A percentile compares a stretch with the other conserved stretches of the same genome.
phyloP scores from a whole-genome alignment of 805 yeast species.

The Nakazawaea ishiwadae region DNA sequence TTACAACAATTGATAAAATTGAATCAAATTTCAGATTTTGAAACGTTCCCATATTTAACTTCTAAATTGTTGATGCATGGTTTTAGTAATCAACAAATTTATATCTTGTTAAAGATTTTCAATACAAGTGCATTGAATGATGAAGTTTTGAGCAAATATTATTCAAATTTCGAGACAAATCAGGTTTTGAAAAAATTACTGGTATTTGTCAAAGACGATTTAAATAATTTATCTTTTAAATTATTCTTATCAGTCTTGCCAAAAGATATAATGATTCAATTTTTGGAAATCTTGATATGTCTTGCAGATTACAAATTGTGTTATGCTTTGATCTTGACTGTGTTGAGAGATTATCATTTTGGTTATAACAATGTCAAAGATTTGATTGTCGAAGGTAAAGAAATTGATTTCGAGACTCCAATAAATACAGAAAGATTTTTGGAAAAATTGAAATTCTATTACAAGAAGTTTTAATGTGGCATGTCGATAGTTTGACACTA shows the following conservation, averaged over 20 bases:
- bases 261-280: conserved; percentile 15
- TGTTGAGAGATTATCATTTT: conserved; percentile 45
- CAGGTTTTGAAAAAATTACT: conserved; percentile 3
- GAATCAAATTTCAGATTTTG: conserved; percentile 7
- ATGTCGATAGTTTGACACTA: too few species aligned
- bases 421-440: conserved; percentile 25
- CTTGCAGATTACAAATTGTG: conserved; percentile 32
- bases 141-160: not conserved
- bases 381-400: conserved; percentile 11
- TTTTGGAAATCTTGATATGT: conserved; percentile 21
- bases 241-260: not conserved
- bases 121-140: not conserved
- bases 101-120: conserved; percentile 6
- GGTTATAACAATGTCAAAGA: conserved; percentile 36
- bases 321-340: conserved; percentile 33
- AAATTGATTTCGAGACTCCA: conserved; percentile 17
- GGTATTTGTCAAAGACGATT: not conserved
- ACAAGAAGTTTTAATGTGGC: conserved; percentile 18
- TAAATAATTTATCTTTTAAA: conserved; percentile 5
- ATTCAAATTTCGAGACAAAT: not conserved
- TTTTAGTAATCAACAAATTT: not conserved
- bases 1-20: conserved; percentile 2
- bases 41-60: conserved; percentile 4
- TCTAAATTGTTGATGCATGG: conserved; percentile 4
- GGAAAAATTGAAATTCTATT: conserved; percentile 22